phyloP scores from a whole-genome alignment of 352 stramenopile genomes.

The Phytophthora boehmeriae region DNA sequence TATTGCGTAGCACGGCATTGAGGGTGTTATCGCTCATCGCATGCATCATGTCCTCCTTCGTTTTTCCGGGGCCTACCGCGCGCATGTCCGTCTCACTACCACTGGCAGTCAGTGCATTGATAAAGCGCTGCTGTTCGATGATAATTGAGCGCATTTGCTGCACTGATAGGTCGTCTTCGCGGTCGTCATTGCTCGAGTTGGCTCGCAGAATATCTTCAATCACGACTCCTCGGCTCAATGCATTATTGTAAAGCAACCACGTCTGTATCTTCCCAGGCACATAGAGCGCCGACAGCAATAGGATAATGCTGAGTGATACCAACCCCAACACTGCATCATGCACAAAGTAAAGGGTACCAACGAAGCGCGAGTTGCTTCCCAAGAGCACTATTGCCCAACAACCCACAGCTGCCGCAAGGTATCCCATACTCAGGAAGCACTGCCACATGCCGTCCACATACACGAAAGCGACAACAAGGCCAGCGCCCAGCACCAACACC shows the following conservation, averaged over 20 bases:
- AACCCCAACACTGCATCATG: slow-evolving; percentile 95
- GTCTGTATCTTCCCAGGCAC: slow-evolving; percentile 95
- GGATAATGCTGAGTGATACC: slow-evolving; percentile 92
- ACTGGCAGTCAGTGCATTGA: slow-evolving; percentile 61
- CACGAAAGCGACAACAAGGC: slow-evolving; percentile 72
- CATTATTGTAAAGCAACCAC: slow-evolving; percentile 98
- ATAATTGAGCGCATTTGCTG: slow-evolving; percentile 84
- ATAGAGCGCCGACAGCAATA: slow-evolving; percentile 90
- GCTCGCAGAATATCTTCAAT: slow-evolving; percentile 96
- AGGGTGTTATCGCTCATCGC: slow-evolving; percentile 76
- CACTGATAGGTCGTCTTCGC: slow-evolving; percentile 70
- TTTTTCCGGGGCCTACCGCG: slow-evolving; percentile 15
- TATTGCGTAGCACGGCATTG: slow-evolving; percentile 61
- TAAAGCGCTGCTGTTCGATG: slow-evolving; percentile 79
- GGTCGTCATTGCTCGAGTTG: slow-evolving; percentile 71
- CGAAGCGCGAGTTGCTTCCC: slow-evolving; percentile 88
- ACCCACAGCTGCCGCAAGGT: slow-evolving; percentile 89
- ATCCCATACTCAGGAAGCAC: slow-evolving; percentile 93
- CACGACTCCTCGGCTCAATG: slow-evolving; percentile 94
- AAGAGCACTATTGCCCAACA: slow-evolving; percentile 86
- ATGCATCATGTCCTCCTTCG: slow-evolving; percentile 62
- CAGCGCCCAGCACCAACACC: slow-evolving; percentile 75
- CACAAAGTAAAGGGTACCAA: slow-evolving; percentile 93
- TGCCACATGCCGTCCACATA: slow-evolving; percentile 88
- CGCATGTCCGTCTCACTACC: slow-evolving; percentile 64